Evolutionary conservation across 2,329 filamentous ascomycete genomes (phyloP), one percentile per base, ranked within the genome.

Genomic region (Diaporthe amygdali): DNA sequence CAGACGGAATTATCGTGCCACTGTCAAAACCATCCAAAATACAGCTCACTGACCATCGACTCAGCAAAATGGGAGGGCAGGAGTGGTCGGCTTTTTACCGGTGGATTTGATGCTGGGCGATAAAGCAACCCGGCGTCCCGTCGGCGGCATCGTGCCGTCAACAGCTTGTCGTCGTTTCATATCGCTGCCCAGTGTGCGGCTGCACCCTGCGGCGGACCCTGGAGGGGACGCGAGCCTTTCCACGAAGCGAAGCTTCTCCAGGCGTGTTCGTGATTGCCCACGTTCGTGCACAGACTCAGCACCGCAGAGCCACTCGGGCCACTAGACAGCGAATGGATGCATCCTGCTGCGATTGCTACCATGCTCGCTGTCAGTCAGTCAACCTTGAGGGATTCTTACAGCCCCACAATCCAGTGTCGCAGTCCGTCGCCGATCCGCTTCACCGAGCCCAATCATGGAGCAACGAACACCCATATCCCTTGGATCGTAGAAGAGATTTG

Each of bases 121-220:
- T 32, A 30, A 64, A 47, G 59, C 30, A 64, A n/a, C 25, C 59
- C 59, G 59, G 30, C 30, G 46, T 49, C 44, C 59, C 44, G 30
- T 25, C 30, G 59, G 44, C 59, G 44, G 59, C 30, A 64, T 34
- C 59, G n/a, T 27, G 30, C 41, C 32, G 59, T 25, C 14, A 7
- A 64, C 41, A 47, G n/a, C 59, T 25, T 49, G 9, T 30, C n/a
- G 44, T 64, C 59, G 59, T 64, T 64, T 64, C 59, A 64, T 30
- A 64, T 64, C 59, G 12, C n/a, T 25, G 34, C 41, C 59, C 59
- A 20, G 3, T 47, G 59, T 47, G 41, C 59, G 3, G 59, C 20
- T 34, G 27, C 59, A 47, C 22, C 32, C 59, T 12, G 17, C n/a
- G 32, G 10, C 27, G 32, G 14, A 49, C 44, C 44, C 41, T 63